Conservation (phyloP, 192 early-diverging fungal genomes). For the Entomortierella chlamydospora region DNA sequence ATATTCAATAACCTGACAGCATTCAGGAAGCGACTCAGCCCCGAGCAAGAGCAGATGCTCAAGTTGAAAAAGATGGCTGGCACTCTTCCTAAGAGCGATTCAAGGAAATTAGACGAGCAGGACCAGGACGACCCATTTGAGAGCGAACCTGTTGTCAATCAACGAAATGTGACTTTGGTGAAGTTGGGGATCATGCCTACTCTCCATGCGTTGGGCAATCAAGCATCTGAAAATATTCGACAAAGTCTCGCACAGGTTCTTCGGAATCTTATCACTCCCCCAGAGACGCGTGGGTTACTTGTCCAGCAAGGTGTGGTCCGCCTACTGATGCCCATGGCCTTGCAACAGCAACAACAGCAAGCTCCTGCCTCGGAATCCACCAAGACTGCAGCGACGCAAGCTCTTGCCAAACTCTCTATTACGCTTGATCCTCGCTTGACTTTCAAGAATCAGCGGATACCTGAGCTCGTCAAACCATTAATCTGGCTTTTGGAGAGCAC, state of each 20-base stretch:
- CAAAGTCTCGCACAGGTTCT: conserved; percentile 74
- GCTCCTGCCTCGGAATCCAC: conserved; percentile 31
- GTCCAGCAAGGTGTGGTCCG: conserved; percentile 88
- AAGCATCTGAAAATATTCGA: conserved; percentile 68
- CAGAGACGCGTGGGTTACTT: conserved; percentile 74
- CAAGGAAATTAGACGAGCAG: conserved; percentile 44
- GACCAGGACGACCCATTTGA: conserved; percentile 67
- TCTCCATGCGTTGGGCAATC: conserved; percentile 64
- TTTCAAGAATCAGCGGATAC: conserved; percentile 75
- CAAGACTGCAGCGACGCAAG: conserved; percentile 73
- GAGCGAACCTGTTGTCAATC: conserved; percentile 68
- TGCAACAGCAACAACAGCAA: conserved; percentile 27
- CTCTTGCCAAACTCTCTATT: conserved; percentile 94
- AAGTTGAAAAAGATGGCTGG: conserved; percentile 78
- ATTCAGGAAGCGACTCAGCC: conserved; percentile 73
- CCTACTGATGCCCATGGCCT: conserved; percentile 65
- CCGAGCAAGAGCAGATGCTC: conserved; percentile 84
- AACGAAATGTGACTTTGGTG: conserved; percentile 66
- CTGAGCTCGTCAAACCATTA: conserved; percentile 80
- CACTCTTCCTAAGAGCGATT: conserved; percentile 40
- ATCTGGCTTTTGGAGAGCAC: conserved; percentile 69
- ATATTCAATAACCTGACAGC: conserved; percentile 83
- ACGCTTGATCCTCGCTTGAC: conserved; percentile 90
- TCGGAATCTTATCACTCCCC: conserved; percentile 78
- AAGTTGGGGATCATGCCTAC: conserved; percentile 68